Conservation (phyloP, 2,329 filamentous ascomycete species). For the Thelonectria olida region DNA sequence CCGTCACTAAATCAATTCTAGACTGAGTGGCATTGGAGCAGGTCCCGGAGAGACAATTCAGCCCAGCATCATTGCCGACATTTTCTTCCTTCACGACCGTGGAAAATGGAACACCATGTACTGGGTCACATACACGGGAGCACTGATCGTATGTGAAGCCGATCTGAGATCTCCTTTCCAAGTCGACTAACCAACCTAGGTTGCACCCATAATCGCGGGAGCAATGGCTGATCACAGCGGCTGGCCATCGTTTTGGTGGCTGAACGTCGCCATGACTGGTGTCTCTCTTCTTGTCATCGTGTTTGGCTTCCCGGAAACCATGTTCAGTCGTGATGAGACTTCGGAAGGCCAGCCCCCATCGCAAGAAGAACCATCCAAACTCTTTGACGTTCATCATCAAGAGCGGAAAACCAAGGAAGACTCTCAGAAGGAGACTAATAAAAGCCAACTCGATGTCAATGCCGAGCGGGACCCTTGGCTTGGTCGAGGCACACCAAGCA, state of each 20-base stretch:
- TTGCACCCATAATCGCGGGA: neutral
- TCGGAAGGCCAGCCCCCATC: neutral
- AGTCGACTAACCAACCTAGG: neutral
- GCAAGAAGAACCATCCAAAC: neutral
- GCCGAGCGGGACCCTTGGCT: conserved; percentile 4
- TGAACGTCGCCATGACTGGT: conserved; percentile 8
- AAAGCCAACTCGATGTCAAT: neutral
- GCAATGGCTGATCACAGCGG: conserved; percentile 8
- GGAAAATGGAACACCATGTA: neutral
- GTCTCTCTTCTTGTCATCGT: neutral
- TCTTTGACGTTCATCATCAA: neutral
- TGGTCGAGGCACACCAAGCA: conserved; percentile 1
- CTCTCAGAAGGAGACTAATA: neutral
- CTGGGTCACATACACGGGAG: neutral
- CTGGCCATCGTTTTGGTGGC: conserved; percentile 12
- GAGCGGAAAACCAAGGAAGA: neutral
- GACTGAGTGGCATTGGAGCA: neutral
- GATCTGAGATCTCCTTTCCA: neutral
- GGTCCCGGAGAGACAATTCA: neutral
- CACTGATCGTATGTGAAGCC: neutral
- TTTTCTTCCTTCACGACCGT: conserved; percentile 7
- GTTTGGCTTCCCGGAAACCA: conserved; percentile 9
- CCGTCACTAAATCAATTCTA: neutral
- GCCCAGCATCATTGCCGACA: neutral
- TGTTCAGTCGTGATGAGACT: neutral